Conservation (phyloP, 345 rosid species). For the Jatropha curcas region DNA sequence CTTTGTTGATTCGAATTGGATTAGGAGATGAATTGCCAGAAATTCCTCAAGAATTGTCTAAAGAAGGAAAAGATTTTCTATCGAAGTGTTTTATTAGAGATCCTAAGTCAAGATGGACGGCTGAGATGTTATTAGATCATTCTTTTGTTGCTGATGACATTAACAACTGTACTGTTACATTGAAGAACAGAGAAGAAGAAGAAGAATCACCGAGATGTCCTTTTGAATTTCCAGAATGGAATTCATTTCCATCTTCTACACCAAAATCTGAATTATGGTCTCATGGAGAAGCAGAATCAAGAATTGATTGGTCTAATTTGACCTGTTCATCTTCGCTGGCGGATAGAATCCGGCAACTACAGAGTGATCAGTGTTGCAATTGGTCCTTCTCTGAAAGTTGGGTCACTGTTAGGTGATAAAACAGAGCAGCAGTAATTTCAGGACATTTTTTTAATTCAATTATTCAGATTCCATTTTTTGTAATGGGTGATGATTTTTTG, state of each 20-base stretch:
- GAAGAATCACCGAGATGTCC: constrained; percentile 22
- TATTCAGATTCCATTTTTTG: constrained; percentile 3
- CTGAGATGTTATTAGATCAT: constrained; percentile 36
- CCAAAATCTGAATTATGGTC: constrained; percentile 14
- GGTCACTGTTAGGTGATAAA: constrained; percentile 19
- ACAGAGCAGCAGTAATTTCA: background rate
- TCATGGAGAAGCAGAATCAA: background rate
- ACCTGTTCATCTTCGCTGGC: background rate
- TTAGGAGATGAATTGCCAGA: constrained; percentile 28
- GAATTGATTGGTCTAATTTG: background rate
- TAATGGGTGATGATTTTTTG: background rate
- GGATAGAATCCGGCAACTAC: constrained; percentile 25
- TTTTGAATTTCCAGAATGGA: constrained; percentile 25
- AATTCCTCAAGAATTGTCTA: constrained; percentile 26
- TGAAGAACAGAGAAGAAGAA: background rate
- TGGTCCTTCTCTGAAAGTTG: constrained; percentile 19
- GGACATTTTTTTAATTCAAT: background rate
- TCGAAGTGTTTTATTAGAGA: constrained; percentile 33
- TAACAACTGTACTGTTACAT: constrained; percentile 11
- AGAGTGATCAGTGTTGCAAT: background rate
- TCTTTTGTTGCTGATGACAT: constrained; percentile 20
- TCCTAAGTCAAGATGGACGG: constrained; percentile 36
- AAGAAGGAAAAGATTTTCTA: constrained; percentile 36
- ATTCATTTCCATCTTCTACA: constrained; percentile 9
- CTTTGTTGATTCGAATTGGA: constrained; percentile 22